Conservation (phyloP, 768 basidiomycete genomes). For the Trametes cinnabarina region DNA sequence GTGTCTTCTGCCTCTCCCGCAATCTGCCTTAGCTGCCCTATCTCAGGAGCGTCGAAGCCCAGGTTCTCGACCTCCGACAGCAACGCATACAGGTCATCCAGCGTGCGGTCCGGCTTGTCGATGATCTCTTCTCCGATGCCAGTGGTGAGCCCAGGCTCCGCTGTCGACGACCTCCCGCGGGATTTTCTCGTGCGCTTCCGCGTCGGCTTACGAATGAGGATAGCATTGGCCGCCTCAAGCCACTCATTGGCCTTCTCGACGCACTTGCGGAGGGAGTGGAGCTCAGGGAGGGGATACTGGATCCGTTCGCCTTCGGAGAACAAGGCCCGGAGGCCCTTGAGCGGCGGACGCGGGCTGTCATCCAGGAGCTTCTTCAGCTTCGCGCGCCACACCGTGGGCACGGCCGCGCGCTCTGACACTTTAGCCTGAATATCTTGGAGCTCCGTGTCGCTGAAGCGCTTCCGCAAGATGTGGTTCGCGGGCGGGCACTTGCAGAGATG, state of each 20-base stretch:
- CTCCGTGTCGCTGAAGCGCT: conserved; percentile 79
- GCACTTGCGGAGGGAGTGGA: conserved; percentile 70
- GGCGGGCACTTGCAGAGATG: conserved; percentile 67
- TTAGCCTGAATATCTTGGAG: conserved; percentile 63
- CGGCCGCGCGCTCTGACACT: conserved; percentile 66
- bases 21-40: conserved; percentile 50
- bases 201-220: conserved; percentile 76
- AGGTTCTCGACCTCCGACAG: conserved; percentile 71
- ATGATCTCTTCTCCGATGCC: conserved; percentile 39
- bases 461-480: conserved; percentile 62
- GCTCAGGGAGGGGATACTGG: conserved; percentile 68
- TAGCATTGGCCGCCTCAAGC: conserved; percentile 81
- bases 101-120: conserved; percentile 67
- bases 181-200: conserved; percentile 72
- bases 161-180: conserved; percentile 45
- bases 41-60: conserved; percentile 84
- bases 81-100: conserved; percentile 69
- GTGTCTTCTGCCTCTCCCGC: conserved; percentile 65
- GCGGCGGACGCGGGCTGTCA: conserved; percentile 67
- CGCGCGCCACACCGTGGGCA: conserved; percentile 72
- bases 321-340: conserved; percentile 78
- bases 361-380: conserved; percentile 66
- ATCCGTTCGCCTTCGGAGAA: conserved; percentile 89
- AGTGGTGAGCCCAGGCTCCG: conserved; percentile 31
- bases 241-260: conserved; percentile 81